These are phyloP conservation scores for Amphibolis antarctica DNA, from an alignment of 106 monocot genomes.

Conservation along the genomic window DNA sequence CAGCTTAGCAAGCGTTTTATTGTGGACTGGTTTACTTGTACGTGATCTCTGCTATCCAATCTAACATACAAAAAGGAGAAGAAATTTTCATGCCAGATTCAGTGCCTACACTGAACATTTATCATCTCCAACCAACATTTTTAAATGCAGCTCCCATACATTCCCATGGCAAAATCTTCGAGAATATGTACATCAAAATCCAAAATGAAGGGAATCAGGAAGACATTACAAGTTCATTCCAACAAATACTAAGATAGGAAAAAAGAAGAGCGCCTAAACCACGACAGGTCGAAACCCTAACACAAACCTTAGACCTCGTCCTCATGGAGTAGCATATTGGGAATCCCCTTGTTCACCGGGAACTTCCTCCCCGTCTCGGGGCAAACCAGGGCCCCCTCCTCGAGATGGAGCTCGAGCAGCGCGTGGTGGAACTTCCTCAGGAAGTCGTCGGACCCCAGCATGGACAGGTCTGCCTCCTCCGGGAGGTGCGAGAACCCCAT, in stretches of 20 bases:
- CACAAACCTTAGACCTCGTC: conserved; percentile 58
- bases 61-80: too few species aligned
- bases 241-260: neutral
- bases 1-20: too few species aligned
- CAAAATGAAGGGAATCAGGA: neutral
- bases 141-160: too few species aligned
- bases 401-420: conserved; percentile 74
- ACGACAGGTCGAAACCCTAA: too few species aligned
- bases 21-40: too few species aligned
- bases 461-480: conserved; percentile 29
- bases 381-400: conserved; percentile 83
- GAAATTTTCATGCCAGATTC: too few species aligned
- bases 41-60: too few species aligned
- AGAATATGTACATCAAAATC: too few species aligned
- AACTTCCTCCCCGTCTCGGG: conserved; percentile 76
- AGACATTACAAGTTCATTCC: neutral
- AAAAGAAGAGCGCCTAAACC: neutral
- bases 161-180: too few species aligned
- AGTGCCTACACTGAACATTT: too few species aligned
- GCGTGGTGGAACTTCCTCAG: conserved; percentile 72
- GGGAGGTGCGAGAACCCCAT: conserved; percentile 47
- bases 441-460: conserved; percentile 54
- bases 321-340: conserved; percentile 95
- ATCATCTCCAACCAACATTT: too few species aligned
- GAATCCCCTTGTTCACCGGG: conserved; percentile 79